Conservation (phyloP, 257 asterid species). For the Coffea eugenioides region DNA sequence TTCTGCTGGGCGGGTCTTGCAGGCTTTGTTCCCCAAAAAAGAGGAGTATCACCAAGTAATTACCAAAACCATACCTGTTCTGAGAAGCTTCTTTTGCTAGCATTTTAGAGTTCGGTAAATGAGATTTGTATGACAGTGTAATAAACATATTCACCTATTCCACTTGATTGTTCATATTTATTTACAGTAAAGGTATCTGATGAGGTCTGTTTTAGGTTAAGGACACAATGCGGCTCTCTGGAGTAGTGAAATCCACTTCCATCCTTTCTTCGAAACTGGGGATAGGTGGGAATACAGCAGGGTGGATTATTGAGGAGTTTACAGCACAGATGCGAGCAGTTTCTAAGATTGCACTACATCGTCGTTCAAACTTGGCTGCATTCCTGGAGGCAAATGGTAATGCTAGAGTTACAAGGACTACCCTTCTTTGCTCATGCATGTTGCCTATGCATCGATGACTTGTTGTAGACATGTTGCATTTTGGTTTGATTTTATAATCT, state of each 20-base stretch:
- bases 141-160: too few species aligned
- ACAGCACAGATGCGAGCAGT: constrained; percentile 96
- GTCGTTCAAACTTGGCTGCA: constrained; percentile 80
- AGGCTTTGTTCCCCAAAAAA: constrained; percentile 76
- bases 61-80: constrained; percentile 19
- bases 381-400: constrained; percentile 86
- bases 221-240: constrained; percentile 86
- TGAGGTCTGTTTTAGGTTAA: constrained; percentile 57
- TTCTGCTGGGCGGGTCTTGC: constrained; percentile 86
- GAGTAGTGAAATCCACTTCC: constrained; percentile 85
- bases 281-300: constrained; percentile 73
- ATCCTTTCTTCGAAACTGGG: constrained; percentile 76
- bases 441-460: background rate
- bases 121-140: background rate
- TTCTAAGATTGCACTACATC: constrained; percentile 91
- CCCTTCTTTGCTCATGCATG: background rate
- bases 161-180: background rate
- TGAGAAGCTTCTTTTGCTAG: constrained; percentile 10
- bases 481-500: background rate
- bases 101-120: background rate
- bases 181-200: background rate
- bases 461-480: background rate
- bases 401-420: background rate
- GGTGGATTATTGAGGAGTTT: constrained; percentile 91
- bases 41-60: constrained; percentile 91